Conservation (phyloP, 2,329 filamentous ascomycete genomes). For the Dothidotthia symphoricarpi region DNA sequence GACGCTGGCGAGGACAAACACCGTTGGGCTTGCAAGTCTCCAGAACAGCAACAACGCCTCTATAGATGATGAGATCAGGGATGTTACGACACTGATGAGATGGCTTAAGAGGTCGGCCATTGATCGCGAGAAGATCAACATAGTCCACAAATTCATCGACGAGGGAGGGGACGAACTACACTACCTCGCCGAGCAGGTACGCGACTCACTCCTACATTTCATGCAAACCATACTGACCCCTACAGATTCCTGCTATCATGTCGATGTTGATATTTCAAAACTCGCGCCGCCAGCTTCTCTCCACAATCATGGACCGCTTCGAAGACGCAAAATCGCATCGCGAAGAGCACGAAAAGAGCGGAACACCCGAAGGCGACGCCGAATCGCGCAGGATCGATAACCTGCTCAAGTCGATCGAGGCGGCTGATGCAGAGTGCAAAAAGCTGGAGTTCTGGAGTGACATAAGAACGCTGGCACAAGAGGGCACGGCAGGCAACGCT, state of each 20-base stretch:
- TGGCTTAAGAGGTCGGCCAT: conserved; percentile 70
- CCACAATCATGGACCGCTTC: conserved; percentile 60
- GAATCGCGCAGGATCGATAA: conserved; percentile 60
- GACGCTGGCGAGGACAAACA: conserved; percentile 34
- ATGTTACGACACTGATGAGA: conserved; percentile 67
- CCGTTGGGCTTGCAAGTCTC: conserved; percentile 48
- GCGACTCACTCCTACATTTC: conserved; percentile 1
- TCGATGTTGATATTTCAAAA: conserved; percentile 83
- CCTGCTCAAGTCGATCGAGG: conserved; percentile 70
- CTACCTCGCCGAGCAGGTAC: conserved; percentile 65
- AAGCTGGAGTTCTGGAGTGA: conserved; percentile 87
- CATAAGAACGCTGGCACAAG: conserved; percentile 45
- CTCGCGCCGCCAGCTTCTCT: conserved; percentile 74
- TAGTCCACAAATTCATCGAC: conserved; percentile 76
- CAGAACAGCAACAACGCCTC: conserved; percentile 33
- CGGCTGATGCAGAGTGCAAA: conserved; percentile 77
- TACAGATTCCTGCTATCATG: conserved; percentile 46
- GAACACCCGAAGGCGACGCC: conserved; percentile 47
- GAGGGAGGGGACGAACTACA: conserved; percentile 69
- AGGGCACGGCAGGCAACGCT: conserved; percentile 37
- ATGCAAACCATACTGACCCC: conserved; percentile 11
- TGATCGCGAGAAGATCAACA: conserved; percentile 87
- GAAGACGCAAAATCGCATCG: conserved; percentile 55
- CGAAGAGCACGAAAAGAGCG: conserved; percentile 45
- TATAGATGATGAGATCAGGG: conserved; percentile 56